A percentile compares a stretch with the other conserved stretches of the same genome.
These are phyloP conservation scores for Lactarius indigo DNA, from an alignment of 768 basidiomycete genomes.

Conservation along the genomic window DNA sequence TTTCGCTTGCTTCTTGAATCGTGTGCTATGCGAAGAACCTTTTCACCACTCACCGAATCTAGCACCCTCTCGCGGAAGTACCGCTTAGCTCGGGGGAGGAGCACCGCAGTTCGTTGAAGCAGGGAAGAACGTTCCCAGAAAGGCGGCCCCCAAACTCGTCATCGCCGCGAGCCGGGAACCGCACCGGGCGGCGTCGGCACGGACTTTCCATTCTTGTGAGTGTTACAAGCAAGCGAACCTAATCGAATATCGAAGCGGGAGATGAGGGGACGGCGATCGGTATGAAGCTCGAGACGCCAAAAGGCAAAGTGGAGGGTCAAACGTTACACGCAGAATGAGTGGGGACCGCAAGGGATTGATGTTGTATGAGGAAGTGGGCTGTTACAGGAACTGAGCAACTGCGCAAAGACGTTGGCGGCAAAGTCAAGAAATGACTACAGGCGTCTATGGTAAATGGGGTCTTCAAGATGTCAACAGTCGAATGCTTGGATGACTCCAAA, in stretches of 20 bases:
- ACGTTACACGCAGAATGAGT: not conserved
- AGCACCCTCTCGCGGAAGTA: constrained; percentile 21
- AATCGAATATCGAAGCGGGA: not conserved
- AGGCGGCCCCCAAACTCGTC: not conserved
- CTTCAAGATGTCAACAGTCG: not conserved
- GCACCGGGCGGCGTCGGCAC: not conserved
- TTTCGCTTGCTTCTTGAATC: not conserved
- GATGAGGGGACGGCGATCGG: not conserved
- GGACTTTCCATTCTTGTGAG: not conserved
- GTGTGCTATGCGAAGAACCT: not conserved
- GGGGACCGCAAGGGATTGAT: not conserved
- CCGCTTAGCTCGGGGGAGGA: not conserved
- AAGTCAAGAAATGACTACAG: not conserved
- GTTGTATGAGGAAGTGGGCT: not conserved
- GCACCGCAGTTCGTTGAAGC: not conserved
- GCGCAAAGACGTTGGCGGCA: not conserved
- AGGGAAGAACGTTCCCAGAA: constrained; percentile 1
- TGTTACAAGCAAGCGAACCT: constrained; percentile 4
- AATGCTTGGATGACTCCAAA: not conserved
- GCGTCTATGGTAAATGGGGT: not conserved
- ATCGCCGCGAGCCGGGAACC: not conserved
- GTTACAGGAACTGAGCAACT: not conserved
- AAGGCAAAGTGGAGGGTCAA: not conserved
- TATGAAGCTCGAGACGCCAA: not conserved
- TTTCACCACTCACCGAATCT: not conserved